Evolutionary conservation across 148 eudicot genomes (phyloP).

Genomic region (Vaccinium darrowii): DNA sequence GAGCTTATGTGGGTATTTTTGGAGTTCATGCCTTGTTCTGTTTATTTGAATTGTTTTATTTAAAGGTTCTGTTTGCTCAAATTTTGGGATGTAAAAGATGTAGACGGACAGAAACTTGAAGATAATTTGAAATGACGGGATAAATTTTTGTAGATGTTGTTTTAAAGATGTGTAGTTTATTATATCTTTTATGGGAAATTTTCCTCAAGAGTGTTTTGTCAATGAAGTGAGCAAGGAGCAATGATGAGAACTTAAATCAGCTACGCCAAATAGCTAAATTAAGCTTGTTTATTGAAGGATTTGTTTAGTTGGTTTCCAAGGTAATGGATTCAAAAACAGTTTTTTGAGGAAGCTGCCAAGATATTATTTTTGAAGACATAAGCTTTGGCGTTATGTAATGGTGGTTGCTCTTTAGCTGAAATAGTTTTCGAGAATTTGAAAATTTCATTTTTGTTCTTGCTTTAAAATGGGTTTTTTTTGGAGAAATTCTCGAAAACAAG

Average conservation of each 20-base stretch:
- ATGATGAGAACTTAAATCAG: not conserved
- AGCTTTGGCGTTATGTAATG: not conserved
- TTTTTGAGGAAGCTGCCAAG: not conserved
- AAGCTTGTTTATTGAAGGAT: not conserved
- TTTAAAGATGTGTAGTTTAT: not conserved
- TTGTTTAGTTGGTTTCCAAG: not conserved
- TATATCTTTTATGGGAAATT: not conserved
- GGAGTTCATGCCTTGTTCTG: not conserved
- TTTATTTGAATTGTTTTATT: not conserved
- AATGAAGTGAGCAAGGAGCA: not conserved
- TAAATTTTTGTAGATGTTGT: not conserved
- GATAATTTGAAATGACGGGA: not conserved
- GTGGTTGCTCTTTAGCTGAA: not conserved
- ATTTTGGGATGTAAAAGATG: not conserved
- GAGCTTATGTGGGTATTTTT: not conserved
- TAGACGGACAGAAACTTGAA: not conserved
- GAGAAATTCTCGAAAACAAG: not conserved
- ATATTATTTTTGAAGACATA: not conserved
- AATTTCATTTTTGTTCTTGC: not conserved
- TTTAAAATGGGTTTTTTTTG: not conserved
- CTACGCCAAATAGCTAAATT: conserved; percentile 1
- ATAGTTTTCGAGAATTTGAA: not conserved
- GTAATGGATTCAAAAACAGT: not conserved
- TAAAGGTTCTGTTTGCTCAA: not conserved
- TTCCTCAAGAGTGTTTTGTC: not conserved